phyloP scores from a whole-genome alignment of 2,329 filamentous ascomycete species.

The Diplocarpon rosae region DNA sequence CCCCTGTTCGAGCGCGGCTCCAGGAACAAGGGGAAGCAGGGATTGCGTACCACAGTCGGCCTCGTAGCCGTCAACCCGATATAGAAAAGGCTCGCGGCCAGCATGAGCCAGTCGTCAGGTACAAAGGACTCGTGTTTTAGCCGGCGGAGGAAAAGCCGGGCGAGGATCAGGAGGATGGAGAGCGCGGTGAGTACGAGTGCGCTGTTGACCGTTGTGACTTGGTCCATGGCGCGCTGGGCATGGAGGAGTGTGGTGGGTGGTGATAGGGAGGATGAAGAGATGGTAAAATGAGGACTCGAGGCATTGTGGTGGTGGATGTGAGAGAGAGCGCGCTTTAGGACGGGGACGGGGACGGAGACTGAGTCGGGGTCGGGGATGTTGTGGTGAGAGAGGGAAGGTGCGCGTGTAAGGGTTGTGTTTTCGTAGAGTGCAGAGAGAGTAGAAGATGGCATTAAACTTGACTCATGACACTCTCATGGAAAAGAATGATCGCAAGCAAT shows the following conservation, averaged over 20 bases:
- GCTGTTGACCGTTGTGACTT: conserved; percentile 6
- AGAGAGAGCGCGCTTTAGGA: too few relatives aligned
- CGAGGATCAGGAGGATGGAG: conserved; percentile 15
- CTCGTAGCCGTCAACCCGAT: conserved; percentile 7
- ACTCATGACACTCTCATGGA: too few relatives aligned
- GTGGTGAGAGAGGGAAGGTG: too few relatives aligned
- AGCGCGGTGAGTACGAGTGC: conserved; percentile 12
- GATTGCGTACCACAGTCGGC: conserved; percentile 10
- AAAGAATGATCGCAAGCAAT: too few relatives aligned
- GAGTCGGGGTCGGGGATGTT: too few relatives aligned
- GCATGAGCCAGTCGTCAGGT: conserved; percentile 18
- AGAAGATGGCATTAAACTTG: too few relatives aligned
- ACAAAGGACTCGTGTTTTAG: conserved; percentile 16
- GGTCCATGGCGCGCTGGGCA: neutral
- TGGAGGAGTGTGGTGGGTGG: neutral
- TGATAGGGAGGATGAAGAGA: neutral
- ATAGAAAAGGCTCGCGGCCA: conserved; percentile 11
- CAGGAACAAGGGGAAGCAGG: neutral
- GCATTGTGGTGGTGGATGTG: neutral
- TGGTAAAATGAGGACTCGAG: neutral
- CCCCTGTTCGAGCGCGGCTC: too few relatives aligned
- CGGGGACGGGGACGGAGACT: too few relatives aligned
- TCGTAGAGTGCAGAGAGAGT: too few relatives aligned
- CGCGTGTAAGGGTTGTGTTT: too few relatives aligned
- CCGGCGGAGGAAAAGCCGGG: conserved; percentile 12